Base-by-base conservation (phyloP, 2,329 filamentous ascomycete species). In the Pseudofabraea citricarpa region DNA sequence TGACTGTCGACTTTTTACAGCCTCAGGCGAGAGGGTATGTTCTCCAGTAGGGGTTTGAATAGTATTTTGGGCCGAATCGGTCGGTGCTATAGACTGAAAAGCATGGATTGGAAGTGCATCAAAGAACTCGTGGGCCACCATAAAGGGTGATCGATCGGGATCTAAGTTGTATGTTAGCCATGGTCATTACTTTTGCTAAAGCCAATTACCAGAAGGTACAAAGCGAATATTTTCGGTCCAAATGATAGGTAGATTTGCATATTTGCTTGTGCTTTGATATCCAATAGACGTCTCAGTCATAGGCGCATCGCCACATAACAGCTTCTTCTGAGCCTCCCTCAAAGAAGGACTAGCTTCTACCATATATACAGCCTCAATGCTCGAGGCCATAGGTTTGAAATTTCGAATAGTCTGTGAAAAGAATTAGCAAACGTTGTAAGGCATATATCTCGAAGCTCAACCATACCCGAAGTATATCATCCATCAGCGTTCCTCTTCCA, bases 41-140 rank as follows among this genome's bases (percentile, higher is more conserved):
- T 51, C 65, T 57, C 51, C 71, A 46, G 54, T 73, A 15, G 61
- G 60, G 6, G 64, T 62, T 65, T 65, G 52, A 61, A 68, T 59
- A 57, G 64, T 55, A 55, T 58, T 35, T 59, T 61, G 36, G 13
- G 45, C 18, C 36, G 48, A 42, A 45, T 73, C 59, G 27, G 68
- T 63, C 50, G 69, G 69, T 35, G 74, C 63, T 40, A 91, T 75
- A 12, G 87, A 85, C 64, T 97, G 85, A 63, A 98, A 98, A 48
- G 88, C 83, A 64, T 98, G 90, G 55, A 98, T 96, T 24, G 93
- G 93, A 1, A 98, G 81, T 2, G 93, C 93, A 56, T 98, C 93
- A 68, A 98, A 98, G 73, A 98, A 97, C 63, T 98, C 93, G 63
- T 98, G 93, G 4, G 93, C 93, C 38, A 97, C 79, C 48, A 98